Evolutionary conservation across 2,329 filamentous ascomycete genomes (phyloP), one percentile per base, ranked within the genome.

Genomic region (Ophiosphaerella korrae): DNA sequence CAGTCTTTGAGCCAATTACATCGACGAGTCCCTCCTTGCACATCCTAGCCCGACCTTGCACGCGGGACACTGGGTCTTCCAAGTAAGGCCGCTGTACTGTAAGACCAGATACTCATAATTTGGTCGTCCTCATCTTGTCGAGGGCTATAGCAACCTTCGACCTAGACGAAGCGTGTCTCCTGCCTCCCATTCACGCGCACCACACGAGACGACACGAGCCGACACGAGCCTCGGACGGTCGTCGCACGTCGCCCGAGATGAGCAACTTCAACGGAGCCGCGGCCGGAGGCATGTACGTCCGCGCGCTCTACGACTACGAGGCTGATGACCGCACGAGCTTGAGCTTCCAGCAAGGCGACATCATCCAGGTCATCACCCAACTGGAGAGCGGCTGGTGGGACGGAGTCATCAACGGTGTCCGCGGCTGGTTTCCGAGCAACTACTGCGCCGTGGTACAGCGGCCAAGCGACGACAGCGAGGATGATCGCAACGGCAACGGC

Each of bases 301-400:
- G 92, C 70, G 94, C 94, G 40, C 84, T 97, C 58, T 99, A 97
- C 81, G 91, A 69, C 79, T 99, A 97, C 79, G 91, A 97, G 71
- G 91, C 94, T 68, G 93, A 99, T 77, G 94, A 99, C 76, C 87
- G 91, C 66, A 97, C 93, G 41, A 97, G 92, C 78, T 79, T 99
- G 72, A 97, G 92, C 77, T 99, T 99, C 76, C 90, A 91, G 66
- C 89, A 96, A 74, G 94, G 94, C 68, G 94, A 99, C 77, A 87
- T 97, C 62, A 99, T 99, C 67, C 93, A 97, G 77, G 94, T 99
- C 65, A 93, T 99, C 66, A 99, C 94, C 45, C 93, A 97, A 77
- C 82, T 97, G 50, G 94, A 99, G 75, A 97, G 92, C 68, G 94
- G 94, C 49, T 99, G 94, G 94, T 99, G 94, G 94, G 94, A 99